Evolutionary conservation across 768 basidiomycete species (phyloP).

Genomic region (Asterophora parasitica): DNA sequence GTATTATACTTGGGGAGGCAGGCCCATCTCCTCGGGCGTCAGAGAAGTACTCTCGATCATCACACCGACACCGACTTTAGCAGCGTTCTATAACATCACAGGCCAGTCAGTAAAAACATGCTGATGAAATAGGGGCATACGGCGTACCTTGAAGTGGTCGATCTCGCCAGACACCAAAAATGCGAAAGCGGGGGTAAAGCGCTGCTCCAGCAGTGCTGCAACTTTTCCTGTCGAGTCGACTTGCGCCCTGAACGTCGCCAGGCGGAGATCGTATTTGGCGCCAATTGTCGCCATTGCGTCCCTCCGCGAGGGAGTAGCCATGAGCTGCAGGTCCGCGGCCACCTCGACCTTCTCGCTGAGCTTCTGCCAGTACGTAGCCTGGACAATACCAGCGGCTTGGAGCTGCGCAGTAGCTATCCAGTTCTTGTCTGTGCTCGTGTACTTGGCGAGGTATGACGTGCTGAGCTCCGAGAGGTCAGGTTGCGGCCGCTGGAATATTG

Average conservation of each 20-base stretch:
- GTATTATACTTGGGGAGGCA: constrained; percentile 46
- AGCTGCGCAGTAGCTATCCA: constrained; percentile 95
- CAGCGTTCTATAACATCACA: constrained; percentile 59
- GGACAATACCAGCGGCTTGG: constrained; percentile 76
- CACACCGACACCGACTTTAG: constrained; percentile 94
- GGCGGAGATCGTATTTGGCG: constrained; percentile 93
- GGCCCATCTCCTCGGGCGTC: constrained; percentile 82
- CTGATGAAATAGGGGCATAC: neutral
- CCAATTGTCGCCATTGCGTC: constrained; percentile 93
- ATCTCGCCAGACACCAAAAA: constrained; percentile 96
- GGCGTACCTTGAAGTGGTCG: constrained; percentile 91
- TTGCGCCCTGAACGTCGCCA: constrained; percentile 92
- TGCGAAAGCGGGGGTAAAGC: constrained; percentile 91
- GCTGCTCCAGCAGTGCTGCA: constrained; percentile 90
- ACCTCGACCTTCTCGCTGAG: constrained; percentile 94
- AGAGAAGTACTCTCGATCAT: constrained; percentile 89
- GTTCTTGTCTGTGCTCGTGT: constrained; percentile 61
- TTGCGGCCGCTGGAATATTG: constrained; percentile 74
- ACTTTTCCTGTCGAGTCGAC: constrained; percentile 94
- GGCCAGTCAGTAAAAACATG: constrained; percentile 2
- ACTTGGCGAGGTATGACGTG: constrained; percentile 78
- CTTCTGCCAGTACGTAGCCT: constrained; percentile 96
- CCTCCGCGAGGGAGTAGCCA: constrained; percentile 73
- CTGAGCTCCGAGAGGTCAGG: constrained; percentile 66
- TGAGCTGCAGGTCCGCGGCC: constrained; percentile 87